These are phyloP conservation scores for Aspergillus sp. DNA, from an alignment of 2,329 filamentous ascomycete species.

Conservation along the genomic window DNA sequence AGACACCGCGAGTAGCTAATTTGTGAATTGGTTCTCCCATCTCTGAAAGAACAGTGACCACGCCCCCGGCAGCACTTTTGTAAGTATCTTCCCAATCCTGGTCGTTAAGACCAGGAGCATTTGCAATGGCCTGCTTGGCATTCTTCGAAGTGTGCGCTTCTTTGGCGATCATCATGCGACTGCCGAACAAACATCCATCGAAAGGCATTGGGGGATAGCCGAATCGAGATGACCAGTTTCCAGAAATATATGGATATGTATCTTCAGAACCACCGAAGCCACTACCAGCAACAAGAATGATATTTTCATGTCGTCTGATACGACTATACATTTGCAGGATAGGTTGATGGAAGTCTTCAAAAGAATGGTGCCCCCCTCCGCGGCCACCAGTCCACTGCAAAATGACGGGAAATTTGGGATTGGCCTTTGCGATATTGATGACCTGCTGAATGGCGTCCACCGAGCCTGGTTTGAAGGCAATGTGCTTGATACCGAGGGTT, in stretches of 20 bases:
- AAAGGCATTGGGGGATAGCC: slow-evolving; percentile 92
- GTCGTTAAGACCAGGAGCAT: slow-evolving; percentile 80
- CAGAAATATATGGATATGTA: slow-evolving; percentile 88
- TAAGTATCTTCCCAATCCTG: slow-evolving; percentile 89
- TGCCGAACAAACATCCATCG: slow-evolving; percentile 86
- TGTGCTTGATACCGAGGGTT: slow-evolving; percentile 88
- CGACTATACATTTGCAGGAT: slow-evolving; percentile 88
- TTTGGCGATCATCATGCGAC: slow-evolving; percentile 91
- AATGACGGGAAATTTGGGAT: slow-evolving; percentile 83
- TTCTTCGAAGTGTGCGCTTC: slow-evolving; percentile 84
- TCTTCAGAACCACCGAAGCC: slow-evolving; percentile 88
- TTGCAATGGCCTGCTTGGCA: slow-evolving; percentile 87
- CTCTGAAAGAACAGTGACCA: slow-evolving; percentile 95
- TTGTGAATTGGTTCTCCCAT: slow-evolving; percentile 99
- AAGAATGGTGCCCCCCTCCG: slow-evolving; percentile 90
- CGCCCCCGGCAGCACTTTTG: slow-evolving; percentile 83
- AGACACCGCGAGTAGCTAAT: slow-evolving; percentile 90
- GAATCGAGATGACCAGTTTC: slow-evolving; percentile 80
- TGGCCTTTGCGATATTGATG: slow-evolving; percentile 88
- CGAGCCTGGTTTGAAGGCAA: slow-evolving; percentile 89
- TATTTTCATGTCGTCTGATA: slow-evolving; percentile 80
- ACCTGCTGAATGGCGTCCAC: slow-evolving; percentile 83
- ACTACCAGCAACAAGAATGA: slow-evolving; percentile 83
- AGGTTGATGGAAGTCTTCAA: slow-evolving; percentile 90
- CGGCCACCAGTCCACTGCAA: slow-evolving; percentile 93